Evolutionary conservation across 2,329 filamentous ascomycete genomes (phyloP).

Genomic region (Elsinoe australis): DNA sequence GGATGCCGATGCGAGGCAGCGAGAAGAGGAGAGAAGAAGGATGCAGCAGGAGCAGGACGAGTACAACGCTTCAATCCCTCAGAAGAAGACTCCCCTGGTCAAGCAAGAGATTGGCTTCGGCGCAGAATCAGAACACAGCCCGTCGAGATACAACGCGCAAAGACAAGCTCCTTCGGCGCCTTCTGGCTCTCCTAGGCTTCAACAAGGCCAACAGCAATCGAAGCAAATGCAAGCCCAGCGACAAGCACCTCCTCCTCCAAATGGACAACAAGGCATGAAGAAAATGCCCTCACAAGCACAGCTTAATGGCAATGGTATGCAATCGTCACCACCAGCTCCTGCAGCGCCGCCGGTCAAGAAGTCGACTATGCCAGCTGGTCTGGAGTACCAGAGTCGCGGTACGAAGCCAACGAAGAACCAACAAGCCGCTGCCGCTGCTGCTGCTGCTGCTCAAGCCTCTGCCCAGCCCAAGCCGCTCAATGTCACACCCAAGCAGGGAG

Average conservation of each 20-base stretch:
- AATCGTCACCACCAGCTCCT: constrained; percentile 1
- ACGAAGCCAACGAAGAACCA: constrained; percentile 25
- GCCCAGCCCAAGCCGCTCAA: constrained; percentile 46
- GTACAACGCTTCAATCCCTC: constrained; percentile 83
- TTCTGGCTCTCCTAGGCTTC: constrained; percentile 51
- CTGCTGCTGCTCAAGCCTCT: constrained; percentile 14
- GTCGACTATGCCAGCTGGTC: constrained; percentile 20
- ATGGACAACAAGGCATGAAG: constrained; percentile 29
- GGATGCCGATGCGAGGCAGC: constrained; percentile 31
- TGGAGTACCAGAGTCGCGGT: constrained; percentile 14
- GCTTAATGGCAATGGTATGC: constrained; percentile 27
- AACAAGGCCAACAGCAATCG: constrained; percentile 38
- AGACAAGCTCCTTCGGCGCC: constrained; percentile 60
- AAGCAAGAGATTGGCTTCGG: constrained; percentile 81
- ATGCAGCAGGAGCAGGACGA: constrained; percentile 62
- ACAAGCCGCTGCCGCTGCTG: constrained; percentile 5
- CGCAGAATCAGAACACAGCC: constrained; percentile 40
- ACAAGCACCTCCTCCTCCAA: constrained; percentile 65
- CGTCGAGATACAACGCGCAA: constrained; percentile 74
- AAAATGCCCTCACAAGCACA: constrained; percentile 16
- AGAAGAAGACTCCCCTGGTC: constrained; percentile 69
- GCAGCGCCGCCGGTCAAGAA: constrained; percentile 15
- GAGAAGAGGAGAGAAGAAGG: constrained; percentile 48
- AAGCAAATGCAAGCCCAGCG: constrained; percentile 63
- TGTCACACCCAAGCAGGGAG: constrained; percentile 41